phyloP scores from a whole-genome alignment of 257 asterid species.

The Oldenlandia corymbosa region DNA sequence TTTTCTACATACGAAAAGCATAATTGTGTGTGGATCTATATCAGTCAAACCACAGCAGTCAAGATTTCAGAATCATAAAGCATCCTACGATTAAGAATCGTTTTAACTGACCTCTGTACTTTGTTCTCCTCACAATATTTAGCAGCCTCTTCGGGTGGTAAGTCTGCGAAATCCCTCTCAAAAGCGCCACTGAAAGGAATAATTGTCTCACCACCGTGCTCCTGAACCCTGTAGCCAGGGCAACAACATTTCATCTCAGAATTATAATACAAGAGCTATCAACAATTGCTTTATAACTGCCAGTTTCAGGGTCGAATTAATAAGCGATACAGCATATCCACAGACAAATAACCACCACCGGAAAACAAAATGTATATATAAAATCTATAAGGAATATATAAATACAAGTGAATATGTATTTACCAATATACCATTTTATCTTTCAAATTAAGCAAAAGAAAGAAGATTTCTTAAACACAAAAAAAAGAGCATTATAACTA shows the following conservation, averaged over 20 bases:
- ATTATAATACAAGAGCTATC: background rate
- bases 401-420: too few relatives aligned
- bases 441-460: too few relatives aligned
- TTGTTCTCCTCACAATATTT: slow-evolving; percentile 95
- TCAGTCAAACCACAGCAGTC: background rate
- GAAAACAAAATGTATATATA: too few relatives aligned
- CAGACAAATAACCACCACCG: too few relatives aligned
- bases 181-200: slow-evolving; percentile 91
- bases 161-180: slow-evolving; percentile 86
- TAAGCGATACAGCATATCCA: too few relatives aligned
- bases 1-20: background rate
- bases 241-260: background rate
- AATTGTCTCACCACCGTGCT: slow-evolving; percentile 91
- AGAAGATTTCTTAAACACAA: too few relatives aligned
- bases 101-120: slow-evolving; percentile 66
- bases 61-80: background rate
- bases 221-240: slow-evolving; percentile 76
- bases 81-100: background rate
- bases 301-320: background rate
- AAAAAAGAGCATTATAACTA: too few relatives aligned
- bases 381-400: too few relatives aligned
- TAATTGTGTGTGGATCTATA: background rate
- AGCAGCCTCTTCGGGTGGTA: slow-evolving; percentile 78
- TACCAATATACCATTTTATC: too few relatives aligned
- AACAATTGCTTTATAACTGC: background rate